These are phyloP conservation scores for Hymenoscyphus occultus DNA, from an alignment of 2,329 filamentous ascomycete species.

Conservation along the genomic window DNA sequence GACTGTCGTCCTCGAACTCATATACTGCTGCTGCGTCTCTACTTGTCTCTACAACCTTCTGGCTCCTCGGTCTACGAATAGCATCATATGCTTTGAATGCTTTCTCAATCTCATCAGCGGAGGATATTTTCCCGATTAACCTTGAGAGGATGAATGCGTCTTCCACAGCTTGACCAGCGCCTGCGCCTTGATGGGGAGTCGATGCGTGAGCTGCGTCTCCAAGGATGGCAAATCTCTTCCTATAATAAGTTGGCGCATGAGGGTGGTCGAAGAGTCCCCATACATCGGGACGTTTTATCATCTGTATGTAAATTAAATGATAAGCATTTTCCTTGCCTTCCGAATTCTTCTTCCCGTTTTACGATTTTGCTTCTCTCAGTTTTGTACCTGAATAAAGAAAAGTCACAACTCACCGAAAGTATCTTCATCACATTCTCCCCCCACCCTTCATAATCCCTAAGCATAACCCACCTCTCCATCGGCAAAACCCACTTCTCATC, in stretches of 20 bases:
- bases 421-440: slow-evolving; percentile 38
- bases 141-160: slow-evolving; percentile 46
- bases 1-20: slow-evolving; percentile 43
- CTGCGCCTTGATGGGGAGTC: slow-evolving; percentile 58
- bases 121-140: slow-evolving; percentile 44
- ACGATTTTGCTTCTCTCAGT: background rate
- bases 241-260: slow-evolving; percentile 42
- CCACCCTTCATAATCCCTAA: slow-evolving; percentile 40
- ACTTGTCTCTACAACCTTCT: slow-evolving; percentile 34
- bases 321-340: slow-evolving; percentile 7
- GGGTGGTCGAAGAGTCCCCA: slow-evolving; percentile 49
- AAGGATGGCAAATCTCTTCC: slow-evolving; percentile 46
- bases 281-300: slow-evolving; percentile 46
- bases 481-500: slow-evolving; percentile 41
- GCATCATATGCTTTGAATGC: slow-evolving; percentile 52
- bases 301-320: slow-evolving; percentile 26
- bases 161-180: slow-evolving; percentile 56
- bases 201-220: slow-evolving; percentile 64
- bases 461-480: slow-evolving; percentile 39
- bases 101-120: slow-evolving; percentile 38
- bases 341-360: background rate
- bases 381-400: background rate
- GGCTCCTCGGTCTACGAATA: slow-evolving; percentile 41
- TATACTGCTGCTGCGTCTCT: slow-evolving; percentile 38
- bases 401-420: slow-evolving; percentile 29